Evolutionary conservation across 257 asterid genomes (phyloP), one percentile per base, ranked within the genome.

Genomic region (Nicotiana undulata): DNA sequence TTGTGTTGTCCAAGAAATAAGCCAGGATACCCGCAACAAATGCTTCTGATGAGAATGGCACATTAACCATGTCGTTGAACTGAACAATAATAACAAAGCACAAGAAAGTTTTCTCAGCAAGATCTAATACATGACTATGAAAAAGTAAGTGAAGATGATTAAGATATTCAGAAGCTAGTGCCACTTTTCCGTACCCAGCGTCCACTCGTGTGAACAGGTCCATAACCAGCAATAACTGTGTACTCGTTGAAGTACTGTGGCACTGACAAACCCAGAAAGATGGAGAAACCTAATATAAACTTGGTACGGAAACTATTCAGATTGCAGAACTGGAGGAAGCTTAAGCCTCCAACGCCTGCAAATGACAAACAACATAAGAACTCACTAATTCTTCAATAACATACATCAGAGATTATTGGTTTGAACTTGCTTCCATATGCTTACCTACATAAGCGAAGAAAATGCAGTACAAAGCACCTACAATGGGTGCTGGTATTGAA

Each of bases 171-270:
- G 79, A 32, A 74, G 26, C 1, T 74, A 74, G 46, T 51, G 63
- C 32, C 79, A 51, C 49, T 49, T 74, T 74, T 15, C 65, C 89
- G 2, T 95, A 95, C 99, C 99, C 99, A 95, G 92, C 98, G 85
- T 66, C 90, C 97, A 0, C 84, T 18, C 13, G 97, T 88, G 91
- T 94, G 95, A 81, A 91, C 97, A 0, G 99, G 97, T 46, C 99
- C 94, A 58, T 44, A 89, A 77, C 96, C 94, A 15, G 89, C 85
- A 26, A 92, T 89, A 10, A 93, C 99, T 6, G 89, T 89, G 89
- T 91, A 88, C 90, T 95, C 99, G 9, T 95, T 93, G 93, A 92
- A 95, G 91, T 95, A 92, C 80, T 93, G 99, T 0, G 99, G 98
- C 15, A 95, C 85, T 5, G 98, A 92, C 82, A 95, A 88, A 53